Evolutionary conservation across 2,329 filamentous ascomycete species (phyloP), one percentile per base, ranked within the genome.

Genomic region (Botrytis fabae): DNA sequence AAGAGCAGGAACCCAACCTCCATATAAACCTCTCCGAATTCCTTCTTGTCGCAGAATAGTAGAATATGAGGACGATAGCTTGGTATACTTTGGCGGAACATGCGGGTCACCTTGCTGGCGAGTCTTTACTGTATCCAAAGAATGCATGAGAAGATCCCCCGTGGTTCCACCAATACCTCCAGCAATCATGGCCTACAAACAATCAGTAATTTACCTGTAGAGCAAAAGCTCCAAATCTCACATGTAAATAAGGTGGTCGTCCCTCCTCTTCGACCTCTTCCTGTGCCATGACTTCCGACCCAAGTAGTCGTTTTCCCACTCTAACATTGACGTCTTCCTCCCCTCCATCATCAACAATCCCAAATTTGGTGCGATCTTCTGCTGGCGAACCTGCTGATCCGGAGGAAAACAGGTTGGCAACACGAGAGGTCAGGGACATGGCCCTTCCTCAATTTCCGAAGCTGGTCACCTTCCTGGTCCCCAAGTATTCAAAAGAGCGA

Each of bases 111-210:
- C 96, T 83, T 99, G 96, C 82, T 99, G 97, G 78, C 96, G 90
- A 64, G 96, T 99, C 85, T 99, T 99, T 79, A 99, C 96, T 0
- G 96, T 99, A 83, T 99, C 96, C 80, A 99, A 88, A 63, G 95
- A 98, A 85, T 99, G 96, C 96, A 99, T 99, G 77, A 99, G 86
- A 88, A 99, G 92, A 83, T 99, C 96, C 74, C 97, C 96, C 72
- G 92, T 97, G 25, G 93, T 95, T 70, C 96, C 96, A 80, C 97
- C 96, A 70, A 97, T 86, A 74, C 95, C 96, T 80, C 96, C 96
- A 48, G 96, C 96, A 80, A 99, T 87, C 95, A 98, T 99, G 81
- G 93, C 91, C 94, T 97, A 78, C 71, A 63, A 42, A 74, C 69
- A 64, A 72, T 78, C 66, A 78, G 76, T 63, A 75, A 74, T 69